Conservation (phyloP, 805 yeast genomes). For the Suhomyces emberorum region DNA sequence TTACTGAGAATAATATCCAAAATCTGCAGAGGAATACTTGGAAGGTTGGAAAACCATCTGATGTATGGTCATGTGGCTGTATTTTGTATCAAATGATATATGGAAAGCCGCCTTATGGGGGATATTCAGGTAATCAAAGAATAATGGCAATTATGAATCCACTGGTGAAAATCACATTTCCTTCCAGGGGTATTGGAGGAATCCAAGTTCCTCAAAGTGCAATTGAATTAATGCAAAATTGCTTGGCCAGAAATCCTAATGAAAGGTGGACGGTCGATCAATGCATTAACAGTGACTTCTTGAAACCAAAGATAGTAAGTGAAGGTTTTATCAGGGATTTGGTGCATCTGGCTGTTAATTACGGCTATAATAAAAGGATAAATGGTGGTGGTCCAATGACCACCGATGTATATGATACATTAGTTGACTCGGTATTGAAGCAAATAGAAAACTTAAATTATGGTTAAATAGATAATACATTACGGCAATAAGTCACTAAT, state of each 20-base stretch:
- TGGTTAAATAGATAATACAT: constrained; percentile 13
- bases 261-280: constrained; percentile 63
- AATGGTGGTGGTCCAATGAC: constrained; percentile 37
- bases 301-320: constrained; percentile 72
- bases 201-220: constrained; percentile 65
- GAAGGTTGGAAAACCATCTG: constrained; percentile 94
- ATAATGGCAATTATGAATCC: constrained; percentile 85
- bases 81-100: constrained; percentile 93
- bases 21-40: constrained; percentile 31
- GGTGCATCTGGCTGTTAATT: constrained; percentile 72
- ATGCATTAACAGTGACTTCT: constrained; percentile 59
- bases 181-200: constrained; percentile 59
- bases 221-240: constrained; percentile 66
- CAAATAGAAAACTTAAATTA: constrained; percentile 41
- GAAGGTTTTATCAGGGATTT: constrained; percentile 64
- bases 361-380: constrained; percentile 50
- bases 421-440: constrained; percentile 53
- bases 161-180: constrained; percentile 64
- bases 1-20: constrained; percentile 2
- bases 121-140: constrained; percentile 70
- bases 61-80: constrained; percentile 98
- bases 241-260: constrained; percentile 68
- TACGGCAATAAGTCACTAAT: too few relatives aligned
- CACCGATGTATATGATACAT: constrained; percentile 39
- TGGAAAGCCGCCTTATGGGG: constrained; percentile 87